Conservation (phyloP, 2,329 filamentous ascomycete species). For the Fusarium brachygibbosum region DNA sequence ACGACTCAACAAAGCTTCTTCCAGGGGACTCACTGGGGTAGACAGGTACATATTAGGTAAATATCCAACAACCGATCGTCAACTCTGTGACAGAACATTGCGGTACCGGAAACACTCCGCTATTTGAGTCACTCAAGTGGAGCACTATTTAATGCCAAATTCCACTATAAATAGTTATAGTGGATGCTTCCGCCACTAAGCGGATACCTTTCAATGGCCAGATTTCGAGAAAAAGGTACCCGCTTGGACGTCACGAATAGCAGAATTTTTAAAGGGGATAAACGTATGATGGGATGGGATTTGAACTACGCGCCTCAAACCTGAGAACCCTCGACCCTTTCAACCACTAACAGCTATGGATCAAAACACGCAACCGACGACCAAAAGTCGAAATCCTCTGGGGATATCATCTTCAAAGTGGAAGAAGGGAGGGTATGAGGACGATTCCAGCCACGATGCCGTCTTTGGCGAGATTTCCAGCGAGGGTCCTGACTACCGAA, state of each 20-base stretch:
- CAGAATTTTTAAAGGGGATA: slow-evolving; percentile 2
- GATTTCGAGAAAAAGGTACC: background rate
- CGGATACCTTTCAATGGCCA: background rate
- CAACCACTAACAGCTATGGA: background rate
- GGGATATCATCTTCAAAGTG: background rate
- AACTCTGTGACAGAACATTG: background rate
- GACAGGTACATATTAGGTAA: background rate
- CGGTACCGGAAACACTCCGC: background rate
- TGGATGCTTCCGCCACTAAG: background rate
- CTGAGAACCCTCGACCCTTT: background rate
- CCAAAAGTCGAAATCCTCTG: background rate
- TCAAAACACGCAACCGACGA: background rate
- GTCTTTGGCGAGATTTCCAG: slow-evolving; percentile 51
- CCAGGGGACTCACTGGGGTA: background rate
- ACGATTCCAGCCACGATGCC: slow-evolving; percentile 41
- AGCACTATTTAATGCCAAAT: background rate
- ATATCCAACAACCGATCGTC: too few species aligned
- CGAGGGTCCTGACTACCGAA: slow-evolving; percentile 51
- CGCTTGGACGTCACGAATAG: background rate
- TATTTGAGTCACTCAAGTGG: background rate
- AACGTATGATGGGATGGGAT: background rate
- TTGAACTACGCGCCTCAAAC: background rate
- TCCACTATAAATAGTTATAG: background rate
- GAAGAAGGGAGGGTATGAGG: background rate
- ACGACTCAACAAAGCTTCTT: background rate